Base-by-base conservation (phyloP, 495 filamentous ascomycete species). In the Aspergillus baeticus region DNA sequence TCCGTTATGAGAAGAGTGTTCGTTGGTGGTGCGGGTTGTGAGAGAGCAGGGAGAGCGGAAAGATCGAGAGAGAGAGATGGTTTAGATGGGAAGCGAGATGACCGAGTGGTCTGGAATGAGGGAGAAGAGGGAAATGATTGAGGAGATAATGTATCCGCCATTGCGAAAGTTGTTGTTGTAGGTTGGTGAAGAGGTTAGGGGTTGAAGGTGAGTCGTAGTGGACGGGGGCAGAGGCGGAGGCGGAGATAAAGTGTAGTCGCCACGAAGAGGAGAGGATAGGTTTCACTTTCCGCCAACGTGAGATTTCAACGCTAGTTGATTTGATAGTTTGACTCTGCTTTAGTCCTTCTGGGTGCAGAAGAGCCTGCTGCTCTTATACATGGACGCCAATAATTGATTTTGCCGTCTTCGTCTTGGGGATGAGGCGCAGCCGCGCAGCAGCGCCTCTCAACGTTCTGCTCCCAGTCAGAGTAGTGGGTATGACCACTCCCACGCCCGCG, bases 1-100 rank as follows among this genome's bases (percentile, higher is more conserved):
- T 96, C 76, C 62, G 91, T 94, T 71, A 98, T 91, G 54, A 98
- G 81, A 47, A 98, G 89, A 0, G 92, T 97, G 75, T 98, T 98
- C 55, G 90, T 88, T 33, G 93, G 91, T 20, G 88, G 84, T 3
- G 89, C 83, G 6, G 94, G 93, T 64, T 86, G 81, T n/a, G 76
- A 74, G 22, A 96, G 79, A 2, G 90, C 81, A 33, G 93, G 93
- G 17, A 97, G 68, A 66, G 79, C 86, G 57, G 86, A 86, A 33
- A 98, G 80, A 69, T 97, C 93, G 54, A 98, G 79, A 5, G 85
- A 87, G 50, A 94, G 82, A n/a, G 79, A 78, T 37, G 83, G 63
- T 45, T 53, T 78, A 47, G 75, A 64, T 17, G 60, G 60, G 21
- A 57, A 61, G 10, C 58, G 59, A 70, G 75, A 51, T 74, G 83